These are phyloP conservation scores for Agrocybe praecox DNA, from an alignment of 768 basidiomycete species.

Conservation along the genomic window DNA sequence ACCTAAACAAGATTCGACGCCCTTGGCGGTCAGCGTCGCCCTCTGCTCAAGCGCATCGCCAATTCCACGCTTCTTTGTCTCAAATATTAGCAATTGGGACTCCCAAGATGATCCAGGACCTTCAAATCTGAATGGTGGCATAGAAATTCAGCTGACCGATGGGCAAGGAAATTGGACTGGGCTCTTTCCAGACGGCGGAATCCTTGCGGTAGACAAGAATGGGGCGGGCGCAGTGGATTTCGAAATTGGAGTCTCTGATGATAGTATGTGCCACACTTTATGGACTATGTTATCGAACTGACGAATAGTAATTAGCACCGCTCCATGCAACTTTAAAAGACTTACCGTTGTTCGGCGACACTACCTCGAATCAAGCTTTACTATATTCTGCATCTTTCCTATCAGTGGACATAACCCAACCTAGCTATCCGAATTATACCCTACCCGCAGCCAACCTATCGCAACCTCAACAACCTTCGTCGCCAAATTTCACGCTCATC, in stretches of 20 bases:
- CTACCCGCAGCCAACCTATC: conserved; percentile 60
- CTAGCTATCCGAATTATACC: conserved; percentile 77
- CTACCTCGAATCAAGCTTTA: conserved; percentile 71
- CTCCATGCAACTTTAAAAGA: conserved; percentile 45
- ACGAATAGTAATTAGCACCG: conserved; percentile 34
- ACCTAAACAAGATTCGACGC: conserved; percentile 29
- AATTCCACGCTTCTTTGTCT: conserved; percentile 59
- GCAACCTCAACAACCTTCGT: conserved; percentile 37
- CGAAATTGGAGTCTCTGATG: conserved; percentile 59
- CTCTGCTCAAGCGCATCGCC: conserved; percentile 40
- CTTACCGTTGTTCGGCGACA: conserved; percentile 70
- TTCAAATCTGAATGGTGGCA: conserved; percentile 20
- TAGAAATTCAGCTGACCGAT: conserved; percentile 47
- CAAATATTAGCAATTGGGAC: conserved; percentile 43
- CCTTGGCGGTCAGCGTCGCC: conserved; percentile 45
- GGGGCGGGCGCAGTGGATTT: conserved; percentile 41
- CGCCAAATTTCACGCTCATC: conserved; percentile 57
- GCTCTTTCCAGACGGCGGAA: conserved; percentile 41
- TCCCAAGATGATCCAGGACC: conserved; percentile 36
- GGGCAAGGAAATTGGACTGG: conserved; percentile 62
- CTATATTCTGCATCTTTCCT: conserved; percentile 67
- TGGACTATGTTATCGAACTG: no score
- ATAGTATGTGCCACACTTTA: conserved; percentile 27
- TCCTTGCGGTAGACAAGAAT: conserved; percentile 47
- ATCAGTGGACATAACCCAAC: conserved; percentile 27